phyloP scores from a whole-genome alignment of 177 flowering plant species.

The Tripterygium wilfordii region DNA sequence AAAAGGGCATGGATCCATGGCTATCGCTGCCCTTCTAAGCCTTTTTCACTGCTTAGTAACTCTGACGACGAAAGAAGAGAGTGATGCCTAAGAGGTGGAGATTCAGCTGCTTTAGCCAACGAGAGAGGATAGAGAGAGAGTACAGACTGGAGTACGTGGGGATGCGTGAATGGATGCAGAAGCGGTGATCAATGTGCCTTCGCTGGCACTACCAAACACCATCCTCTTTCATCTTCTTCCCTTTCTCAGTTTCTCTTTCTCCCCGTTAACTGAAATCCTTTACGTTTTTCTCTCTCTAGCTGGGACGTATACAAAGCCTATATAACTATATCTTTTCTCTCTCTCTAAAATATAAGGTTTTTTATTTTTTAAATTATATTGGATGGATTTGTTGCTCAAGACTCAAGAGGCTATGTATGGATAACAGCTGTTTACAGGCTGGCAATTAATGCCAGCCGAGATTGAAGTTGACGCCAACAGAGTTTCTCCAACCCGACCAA shows the following conservation, averaged over 20 bases:
- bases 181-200: constrained; percentile 8
- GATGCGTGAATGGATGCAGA: constrained; percentile 6
- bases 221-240: background rate
- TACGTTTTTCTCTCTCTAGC: too few relatives aligned
- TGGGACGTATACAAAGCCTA: too few relatives aligned
- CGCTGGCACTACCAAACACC: constrained; percentile 1
- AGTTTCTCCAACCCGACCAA: too few relatives aligned
- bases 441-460: constrained; percentile 16
- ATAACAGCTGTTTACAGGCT: constrained; percentile 44
- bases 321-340: too few relatives aligned
- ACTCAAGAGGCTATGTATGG: constrained; percentile 24
- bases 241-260: constrained; percentile 1
- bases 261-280: too few relatives aligned
- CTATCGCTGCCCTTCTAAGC: too few relatives aligned
- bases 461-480: constrained; percentile 16
- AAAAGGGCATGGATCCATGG: constrained; percentile 71
- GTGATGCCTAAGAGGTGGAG: too few relatives aligned
- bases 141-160: constrained; percentile 4
- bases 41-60: too few relatives aligned
- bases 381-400: constrained; percentile 1
- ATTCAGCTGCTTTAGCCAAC: background rate
- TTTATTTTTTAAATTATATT: too few relatives aligned
- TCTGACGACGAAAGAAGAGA: too few relatives aligned
- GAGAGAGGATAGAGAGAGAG: background rate
- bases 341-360: too few relatives aligned